Base-by-base conservation (phyloP, 495 filamentous ascomycete genomes). In the Cetradonia linearis region DNA sequence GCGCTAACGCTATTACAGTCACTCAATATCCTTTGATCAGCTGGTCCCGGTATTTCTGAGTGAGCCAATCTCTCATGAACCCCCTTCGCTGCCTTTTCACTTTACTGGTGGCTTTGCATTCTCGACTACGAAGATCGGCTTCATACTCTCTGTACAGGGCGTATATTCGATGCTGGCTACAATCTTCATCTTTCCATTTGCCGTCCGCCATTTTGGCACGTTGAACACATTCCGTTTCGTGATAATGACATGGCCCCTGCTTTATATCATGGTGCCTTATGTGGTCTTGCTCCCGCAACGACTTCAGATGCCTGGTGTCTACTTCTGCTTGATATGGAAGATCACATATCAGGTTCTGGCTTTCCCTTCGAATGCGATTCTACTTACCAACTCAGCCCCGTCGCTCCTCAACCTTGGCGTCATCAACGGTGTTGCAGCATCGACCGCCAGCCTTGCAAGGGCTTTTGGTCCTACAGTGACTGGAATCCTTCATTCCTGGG, bases 361-460 rank as follows among this genome's bases (percentile, higher is more conserved):
- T 1, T 96, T 93, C 72, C 92, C 92, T 25, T 84, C 86, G 59
- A 89, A 87, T 58, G 84, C 84, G 11, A 91, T 96, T 49, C 81
- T 97, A 48, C 78, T 95, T 28, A 84, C 86, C 50, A 91, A 96
- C 70, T 84, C 89, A 44, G 84, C 90, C 6, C 88, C 91, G 3
- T 87, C 84, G 0, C 83, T 82, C 31, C 79, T 88, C 23, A 84
- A 91, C 10, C 82, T 96, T 14, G 93, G 93, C 0, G 84, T 86
- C 7, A 87, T 98, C 73, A 97, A 97, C 64, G 93, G 93, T 37
- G 83, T 89, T n/a, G 88, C 89, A 9, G 89, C 90, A 31, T 95
- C 89, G 16, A 88, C 86, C 8, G 93, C 94, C 27, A 95, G 90
- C 68, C 72, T 97, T 44, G 86, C 82, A 64, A 83, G 93, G 55